A percentile compares a stretch with the other conserved stretches of the same genome.
Evolutionary conservation across 208 protist species (phyloP).

Genomic region (Sergeia podlipaevii): DNA sequence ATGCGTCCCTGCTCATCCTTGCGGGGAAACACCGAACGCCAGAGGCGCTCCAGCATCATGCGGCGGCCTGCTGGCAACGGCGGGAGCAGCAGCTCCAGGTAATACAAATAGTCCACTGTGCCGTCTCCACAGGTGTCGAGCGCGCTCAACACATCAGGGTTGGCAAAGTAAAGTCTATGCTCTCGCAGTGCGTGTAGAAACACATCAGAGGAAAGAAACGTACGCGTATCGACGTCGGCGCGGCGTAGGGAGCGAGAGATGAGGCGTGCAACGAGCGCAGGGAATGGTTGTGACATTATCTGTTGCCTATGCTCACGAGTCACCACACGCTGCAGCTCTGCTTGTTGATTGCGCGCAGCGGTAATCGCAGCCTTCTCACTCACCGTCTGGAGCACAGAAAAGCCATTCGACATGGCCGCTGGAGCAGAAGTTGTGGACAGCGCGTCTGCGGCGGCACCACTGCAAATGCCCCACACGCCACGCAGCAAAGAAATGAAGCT

Average conservation of each 20-base stretch:
- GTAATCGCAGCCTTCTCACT: slow-evolving; percentile 44
- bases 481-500: slow-evolving; percentile 52
- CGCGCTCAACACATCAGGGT: slow-evolving; percentile 24
- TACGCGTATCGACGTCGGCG: slow-evolving; percentile 15
- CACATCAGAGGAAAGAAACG: slow-evolving; percentile 38
- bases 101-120: slow-evolving; percentile 66
- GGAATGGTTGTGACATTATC: slow-evolving; percentile 31
- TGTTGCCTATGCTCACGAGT: slow-evolving; percentile 28
- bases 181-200: slow-evolving; percentile 52
- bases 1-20: slow-evolving; percentile 45
- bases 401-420: slow-evolving; percentile 17
- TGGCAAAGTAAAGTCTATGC: slow-evolving; percentile 69
- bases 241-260: slow-evolving; percentile 39
- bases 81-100: slow-evolving; percentile 53
- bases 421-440: too few species aligned
- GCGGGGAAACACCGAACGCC: slow-evolving; percentile 35
- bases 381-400: slow-evolving; percentile 38
- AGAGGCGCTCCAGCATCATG: slow-evolving; percentile 80
- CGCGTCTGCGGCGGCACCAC: too few species aligned
- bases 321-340: slow-evolving; percentile 38
- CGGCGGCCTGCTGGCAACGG: slow-evolving; percentile 40
- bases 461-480: slow-evolving; percentile 57
- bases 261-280: slow-evolving; percentile 20
- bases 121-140: slow-evolving; percentile 77
- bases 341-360: slow-evolving; percentile 18